phyloP scores from a whole-genome alignment of 352 stramenopile genomes.

The Vaucheria bursata region DNA sequence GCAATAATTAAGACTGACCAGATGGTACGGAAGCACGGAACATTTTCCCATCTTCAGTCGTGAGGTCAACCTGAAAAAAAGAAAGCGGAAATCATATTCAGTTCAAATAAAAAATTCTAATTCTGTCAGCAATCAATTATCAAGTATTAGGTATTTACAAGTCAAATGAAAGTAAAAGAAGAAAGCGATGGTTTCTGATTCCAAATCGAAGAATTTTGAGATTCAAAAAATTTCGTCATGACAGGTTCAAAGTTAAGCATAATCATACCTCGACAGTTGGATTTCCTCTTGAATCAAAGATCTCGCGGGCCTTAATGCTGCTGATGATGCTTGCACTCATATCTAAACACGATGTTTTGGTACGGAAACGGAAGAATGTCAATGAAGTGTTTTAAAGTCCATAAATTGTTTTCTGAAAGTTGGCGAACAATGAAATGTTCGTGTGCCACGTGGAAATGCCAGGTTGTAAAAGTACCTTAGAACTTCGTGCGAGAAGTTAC shows the following conservation, averaged over 20 bases:
- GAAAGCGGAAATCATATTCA: not conserved
- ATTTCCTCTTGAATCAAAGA: constrained; percentile 69
- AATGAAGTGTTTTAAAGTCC: too few relatives aligned
- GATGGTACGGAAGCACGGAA: constrained; percentile 88
- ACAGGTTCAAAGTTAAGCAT: not conserved
- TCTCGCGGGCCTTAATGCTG: constrained; percentile 43
- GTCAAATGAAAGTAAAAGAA: not conserved
- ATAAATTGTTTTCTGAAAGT: too few relatives aligned
- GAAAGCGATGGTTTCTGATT: not conserved
- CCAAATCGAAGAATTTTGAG: not conserved
- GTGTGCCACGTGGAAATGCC: too few relatives aligned
- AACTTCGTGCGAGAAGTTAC: too few relatives aligned
- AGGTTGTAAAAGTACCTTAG: too few relatives aligned
- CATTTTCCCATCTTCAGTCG: constrained; percentile 59
- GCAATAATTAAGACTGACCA: constrained; percentile 48
- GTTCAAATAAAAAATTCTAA: too few relatives aligned
- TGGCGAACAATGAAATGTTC: too few relatives aligned
- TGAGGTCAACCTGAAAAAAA: constrained; percentile 53
- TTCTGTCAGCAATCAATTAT: not conserved
- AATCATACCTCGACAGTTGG: constrained; percentile 66
- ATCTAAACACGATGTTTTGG: constrained; percentile 6
- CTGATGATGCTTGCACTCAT: constrained; percentile 47
- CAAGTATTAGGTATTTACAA: not conserved
- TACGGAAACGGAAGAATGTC: constrained; percentile 16
- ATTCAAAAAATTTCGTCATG: too few relatives aligned